phyloP scores from a whole-genome alignment of 306 rosid genomes.

The Lagenaria siceraria region DNA sequence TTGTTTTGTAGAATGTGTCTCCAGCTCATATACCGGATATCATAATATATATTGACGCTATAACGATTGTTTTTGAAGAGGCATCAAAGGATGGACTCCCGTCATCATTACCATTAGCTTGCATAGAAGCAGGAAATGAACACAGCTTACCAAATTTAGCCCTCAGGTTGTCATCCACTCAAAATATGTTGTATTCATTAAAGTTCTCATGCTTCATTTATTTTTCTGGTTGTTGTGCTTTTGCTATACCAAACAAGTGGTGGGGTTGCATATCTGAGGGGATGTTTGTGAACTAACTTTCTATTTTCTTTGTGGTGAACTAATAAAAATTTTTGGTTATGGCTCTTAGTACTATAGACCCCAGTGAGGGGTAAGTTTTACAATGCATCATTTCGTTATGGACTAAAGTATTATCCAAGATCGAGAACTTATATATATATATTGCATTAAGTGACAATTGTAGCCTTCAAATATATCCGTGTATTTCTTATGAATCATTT shows the following conservation, averaged over 20 bases:
- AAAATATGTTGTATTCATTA: slow-evolving; percentile 2
- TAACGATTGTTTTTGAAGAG: slow-evolving; percentile 73
- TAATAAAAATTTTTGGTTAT: background rate
- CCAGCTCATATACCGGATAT: slow-evolving; percentile 68
- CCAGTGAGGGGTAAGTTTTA: background rate
- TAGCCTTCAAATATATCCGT: background rate
- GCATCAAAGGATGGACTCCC: slow-evolving; percentile 47
- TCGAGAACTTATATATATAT: background rate
- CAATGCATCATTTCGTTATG: background rate
- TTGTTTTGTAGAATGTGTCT: slow-evolving; percentile 62
- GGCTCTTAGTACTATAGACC: background rate
- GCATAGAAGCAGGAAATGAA: slow-evolving; percentile 75
- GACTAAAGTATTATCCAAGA: background rate
- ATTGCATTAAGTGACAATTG: background rate
- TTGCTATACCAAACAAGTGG: background rate
- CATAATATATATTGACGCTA: slow-evolving; percentile 78
- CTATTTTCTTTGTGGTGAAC: background rate
- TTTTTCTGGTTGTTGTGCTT: background rate
- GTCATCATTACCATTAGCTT: slow-evolving; percentile 59
- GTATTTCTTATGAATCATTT: background rate
- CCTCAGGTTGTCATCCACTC: slow-evolving; percentile 60
- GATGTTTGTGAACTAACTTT: background rate
- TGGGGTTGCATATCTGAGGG: background rate
- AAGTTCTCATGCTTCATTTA: background rate
- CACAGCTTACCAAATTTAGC: slow-evolving; percentile 79